Conservation (phyloP, 2,329 filamentous ascomycete genomes). For the Alternaria triticimaculans region DNA sequence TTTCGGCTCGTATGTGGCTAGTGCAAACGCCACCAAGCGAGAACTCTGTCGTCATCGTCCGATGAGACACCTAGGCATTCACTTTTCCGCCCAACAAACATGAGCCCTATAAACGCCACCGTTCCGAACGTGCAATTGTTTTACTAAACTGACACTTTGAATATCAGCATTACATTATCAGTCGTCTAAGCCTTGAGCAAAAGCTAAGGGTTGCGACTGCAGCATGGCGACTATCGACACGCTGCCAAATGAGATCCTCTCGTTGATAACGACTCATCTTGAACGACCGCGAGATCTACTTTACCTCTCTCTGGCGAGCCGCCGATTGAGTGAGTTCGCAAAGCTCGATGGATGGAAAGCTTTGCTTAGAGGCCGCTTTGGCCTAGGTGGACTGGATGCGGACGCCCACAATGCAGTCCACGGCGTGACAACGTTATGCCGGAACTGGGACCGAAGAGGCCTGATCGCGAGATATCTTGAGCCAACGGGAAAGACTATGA, state of each 20-base stretch:
- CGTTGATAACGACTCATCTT: conserved; percentile 37
- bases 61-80: conserved; percentile 11
- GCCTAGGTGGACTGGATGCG: conserved; percentile 26
- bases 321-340: conserved; percentile 31
- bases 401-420: conserved; percentile 53
- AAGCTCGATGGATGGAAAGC: conserved; percentile 46
- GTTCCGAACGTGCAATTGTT: not conserved
- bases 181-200: not conserved
- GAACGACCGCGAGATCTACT: conserved; percentile 37
- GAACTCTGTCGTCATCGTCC: conserved; percentile 28
- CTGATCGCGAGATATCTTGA: conserved; percentile 62
- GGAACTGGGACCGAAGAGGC: conserved; percentile 64
- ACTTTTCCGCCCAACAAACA: conserved; percentile 11
- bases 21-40: conserved; percentile 14
- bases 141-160: not conserved
- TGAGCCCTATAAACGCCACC: conserved; percentile 2
- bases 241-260: conserved; percentile 45
- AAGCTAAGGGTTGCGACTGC: not conserved
- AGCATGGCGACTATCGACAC: conserved; percentile 32
- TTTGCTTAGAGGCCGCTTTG: conserved; percentile 40
- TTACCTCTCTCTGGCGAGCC: conserved; percentile 32
- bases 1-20: conserved; percentile 6
- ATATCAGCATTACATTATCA: not conserved
- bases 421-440: conserved; percentile 62
- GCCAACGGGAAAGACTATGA: conserved; percentile 48